Conservation (phyloP, 2,329 filamentous ascomycete species). For the Aspergillus ochraceus region DNA sequence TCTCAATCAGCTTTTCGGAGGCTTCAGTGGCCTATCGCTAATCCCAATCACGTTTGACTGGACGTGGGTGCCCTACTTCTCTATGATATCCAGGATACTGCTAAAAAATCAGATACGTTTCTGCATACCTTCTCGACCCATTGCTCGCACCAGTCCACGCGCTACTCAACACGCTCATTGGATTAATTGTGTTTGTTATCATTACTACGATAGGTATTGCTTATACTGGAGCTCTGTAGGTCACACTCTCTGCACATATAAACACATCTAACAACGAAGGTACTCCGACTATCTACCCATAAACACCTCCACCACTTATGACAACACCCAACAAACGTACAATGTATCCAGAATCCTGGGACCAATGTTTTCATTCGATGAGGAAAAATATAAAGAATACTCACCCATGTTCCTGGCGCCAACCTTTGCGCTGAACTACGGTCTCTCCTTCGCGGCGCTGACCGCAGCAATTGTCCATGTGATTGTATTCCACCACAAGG, state of each 20-base stretch:
- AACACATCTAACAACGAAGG: conserved; percentile 42
- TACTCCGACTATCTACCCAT: conserved; percentile 67
- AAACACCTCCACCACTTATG: conserved; percentile 68
- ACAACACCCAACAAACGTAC: conserved; percentile 66
- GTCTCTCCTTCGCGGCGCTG: conserved; percentile 71
- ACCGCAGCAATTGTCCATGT: conserved; percentile 69
- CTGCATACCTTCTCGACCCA: conserved; percentile 67
- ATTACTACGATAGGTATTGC: conserved; percentile 61
- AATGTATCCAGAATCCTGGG: conserved; percentile 66
- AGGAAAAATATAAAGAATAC: conserved; percentile 64
- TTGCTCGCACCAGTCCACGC: conserved; percentile 72
- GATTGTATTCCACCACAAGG: conserved; percentile 64
- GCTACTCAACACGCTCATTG: conserved; percentile 71
- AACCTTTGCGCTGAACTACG: conserved; percentile 69
- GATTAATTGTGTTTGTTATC: conserved; percentile 65
- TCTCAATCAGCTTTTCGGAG: conserved; percentile 73
- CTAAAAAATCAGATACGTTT: conserved; percentile 50
- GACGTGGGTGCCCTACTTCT: conserved; percentile 42
- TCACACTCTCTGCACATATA: neutral
- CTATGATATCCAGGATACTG: neutral
- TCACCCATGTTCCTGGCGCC: conserved; percentile 65
- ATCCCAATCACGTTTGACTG: conserved; percentile 76
- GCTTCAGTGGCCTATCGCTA: conserved; percentile 64
- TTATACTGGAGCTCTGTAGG: conserved; percentile 46
- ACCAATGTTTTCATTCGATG: conserved; percentile 61